A percentile compares a stretch with the other conserved stretches of the same genome.
Conservation (phyloP, 176 grass and related monocot species). For the Aegilops speltoides region DNA sequence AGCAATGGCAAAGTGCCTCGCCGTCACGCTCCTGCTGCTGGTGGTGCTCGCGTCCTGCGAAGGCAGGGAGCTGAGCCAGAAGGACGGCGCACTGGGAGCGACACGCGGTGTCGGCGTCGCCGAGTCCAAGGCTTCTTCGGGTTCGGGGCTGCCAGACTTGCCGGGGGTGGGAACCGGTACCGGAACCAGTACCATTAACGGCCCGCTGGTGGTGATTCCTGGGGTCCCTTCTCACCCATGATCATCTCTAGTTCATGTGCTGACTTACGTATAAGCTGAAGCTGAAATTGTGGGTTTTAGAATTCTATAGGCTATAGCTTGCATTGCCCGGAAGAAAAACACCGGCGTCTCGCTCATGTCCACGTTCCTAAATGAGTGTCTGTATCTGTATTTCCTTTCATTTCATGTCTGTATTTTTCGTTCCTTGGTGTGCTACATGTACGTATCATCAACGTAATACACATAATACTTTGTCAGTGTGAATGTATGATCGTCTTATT, state of each 20-base stretch:
- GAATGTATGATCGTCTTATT: too few relatives aligned
- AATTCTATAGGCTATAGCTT: not conserved
- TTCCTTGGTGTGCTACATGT: too few relatives aligned
- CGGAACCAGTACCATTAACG: not conserved
- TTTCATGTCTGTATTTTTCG: too few relatives aligned
- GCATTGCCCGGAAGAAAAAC: not conserved
- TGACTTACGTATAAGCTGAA: not conserved
- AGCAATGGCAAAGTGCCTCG: conserved; percentile 1
- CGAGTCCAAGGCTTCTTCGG: not conserved
- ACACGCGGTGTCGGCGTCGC: not conserved
- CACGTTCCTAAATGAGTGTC: not conserved
- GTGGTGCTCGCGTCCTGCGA: not conserved
- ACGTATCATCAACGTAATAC: too few relatives aligned
- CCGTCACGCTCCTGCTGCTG: not conserved
- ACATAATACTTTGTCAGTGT: too few relatives aligned
- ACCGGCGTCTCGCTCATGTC: not conserved
- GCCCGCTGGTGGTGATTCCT: not conserved
- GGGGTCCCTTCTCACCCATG: not conserved
- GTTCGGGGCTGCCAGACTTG: not conserved
- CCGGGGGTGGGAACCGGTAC: not conserved
- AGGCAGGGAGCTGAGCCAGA: not conserved
- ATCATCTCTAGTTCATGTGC: not conserved
- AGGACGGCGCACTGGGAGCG: not conserved
- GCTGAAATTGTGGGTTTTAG: not conserved
- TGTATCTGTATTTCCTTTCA: too few relatives aligned